Conservation (phyloP, 345 rosid genomes). For the Pugionium dolabratum region DNA sequence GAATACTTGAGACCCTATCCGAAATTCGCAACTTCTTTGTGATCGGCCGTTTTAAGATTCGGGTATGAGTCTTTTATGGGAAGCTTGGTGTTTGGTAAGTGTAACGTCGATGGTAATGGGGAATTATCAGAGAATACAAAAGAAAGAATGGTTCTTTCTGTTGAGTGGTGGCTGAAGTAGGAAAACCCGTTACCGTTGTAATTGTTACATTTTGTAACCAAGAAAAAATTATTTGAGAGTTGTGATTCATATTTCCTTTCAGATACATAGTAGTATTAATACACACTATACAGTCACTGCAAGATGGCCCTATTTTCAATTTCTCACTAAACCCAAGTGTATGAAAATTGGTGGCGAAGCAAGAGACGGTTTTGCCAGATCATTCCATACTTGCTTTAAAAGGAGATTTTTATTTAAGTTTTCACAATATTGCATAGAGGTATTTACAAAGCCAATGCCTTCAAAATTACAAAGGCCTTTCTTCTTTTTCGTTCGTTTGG, state of each 20-base stretch:
- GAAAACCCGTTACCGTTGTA: too few species aligned
- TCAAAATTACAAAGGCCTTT: slow-evolving; percentile 41
- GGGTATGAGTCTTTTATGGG: too few species aligned
- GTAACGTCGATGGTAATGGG: slow-evolving; percentile 23
- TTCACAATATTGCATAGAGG: slow-evolving; percentile 25
- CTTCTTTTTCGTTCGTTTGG: slow-evolving; percentile 1
- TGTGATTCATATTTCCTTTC: too few species aligned
- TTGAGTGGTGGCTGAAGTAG: too few species aligned
- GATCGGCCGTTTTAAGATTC: background rate
- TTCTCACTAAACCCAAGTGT: too few species aligned
- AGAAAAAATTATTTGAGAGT: too few species aligned
- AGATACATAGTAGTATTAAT: too few species aligned
- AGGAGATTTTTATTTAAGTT: slow-evolving; percentile 25
- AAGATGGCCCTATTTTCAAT: too few species aligned
- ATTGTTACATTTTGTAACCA: too few species aligned
- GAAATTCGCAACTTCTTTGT: slow-evolving; percentile 7
- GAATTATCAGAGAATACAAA: slow-evolving; percentile 4
- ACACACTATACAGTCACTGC: too few species aligned
- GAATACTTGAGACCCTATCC: slow-evolving; percentile 46
- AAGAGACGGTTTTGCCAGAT: background rate
- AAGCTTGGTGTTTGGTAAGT: slow-evolving; percentile 6
- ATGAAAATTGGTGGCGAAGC: slow-evolving; percentile 6
- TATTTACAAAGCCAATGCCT: slow-evolving; percentile 47
- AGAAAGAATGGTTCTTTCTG: too few species aligned
- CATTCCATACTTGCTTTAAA: too few species aligned